Evolutionary conservation across 2,329 filamentous ascomycete species (phyloP).

Genomic region (Penicillium sp.): DNA sequence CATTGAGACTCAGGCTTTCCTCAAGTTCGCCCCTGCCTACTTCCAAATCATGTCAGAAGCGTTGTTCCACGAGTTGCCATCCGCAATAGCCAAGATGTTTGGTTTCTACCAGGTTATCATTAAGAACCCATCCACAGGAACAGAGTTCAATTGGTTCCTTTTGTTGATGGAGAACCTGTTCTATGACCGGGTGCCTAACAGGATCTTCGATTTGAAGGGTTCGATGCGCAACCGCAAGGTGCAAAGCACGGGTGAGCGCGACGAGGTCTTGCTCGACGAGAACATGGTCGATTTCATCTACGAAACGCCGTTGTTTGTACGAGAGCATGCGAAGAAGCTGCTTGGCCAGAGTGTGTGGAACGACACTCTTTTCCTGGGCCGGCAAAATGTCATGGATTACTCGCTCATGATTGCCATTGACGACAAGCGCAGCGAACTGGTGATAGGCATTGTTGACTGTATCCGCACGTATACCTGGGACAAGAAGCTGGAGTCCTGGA

Average conservation of each 20-base stretch:
- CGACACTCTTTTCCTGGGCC: conserved; percentile 90
- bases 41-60: conserved; percentile 97
- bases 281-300: conserved; percentile 99
- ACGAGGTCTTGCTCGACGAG: conserved; percentile 94
- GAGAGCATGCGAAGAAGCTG: conserved; percentile 94
- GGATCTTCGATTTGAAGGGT: conserved; percentile 94
- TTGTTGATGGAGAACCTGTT: conserved; percentile 98
- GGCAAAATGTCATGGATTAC: conserved; percentile 99
- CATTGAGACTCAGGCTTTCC: conserved; percentile 90
- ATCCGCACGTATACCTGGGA: conserved; percentile 99
- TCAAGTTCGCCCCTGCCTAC: conserved; percentile 94
- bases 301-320: conserved; percentile 90
- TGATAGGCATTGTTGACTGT: conserved; percentile 97
- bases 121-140: conserved; percentile 88
- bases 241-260: conserved; percentile 90
- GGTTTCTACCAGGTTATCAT: conserved; percentile 98
- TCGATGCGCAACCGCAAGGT: conserved; percentile 99
- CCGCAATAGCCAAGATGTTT: conserved; percentile 98
- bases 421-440: conserved; percentile 83
- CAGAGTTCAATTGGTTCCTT: conserved; percentile 92
- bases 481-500: conserved; percentile 99
- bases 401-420: conserved; percentile 98
- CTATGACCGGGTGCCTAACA: conserved; percentile 87
- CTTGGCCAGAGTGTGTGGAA: conserved; percentile 94
- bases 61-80: conserved; percentile 91